Percentiles rank a stretch among this genome's conserved stretches.
Evolutionary conservation across 148 eudicot species (phyloP).

Genomic region (Bassia scoparia): DNA sequence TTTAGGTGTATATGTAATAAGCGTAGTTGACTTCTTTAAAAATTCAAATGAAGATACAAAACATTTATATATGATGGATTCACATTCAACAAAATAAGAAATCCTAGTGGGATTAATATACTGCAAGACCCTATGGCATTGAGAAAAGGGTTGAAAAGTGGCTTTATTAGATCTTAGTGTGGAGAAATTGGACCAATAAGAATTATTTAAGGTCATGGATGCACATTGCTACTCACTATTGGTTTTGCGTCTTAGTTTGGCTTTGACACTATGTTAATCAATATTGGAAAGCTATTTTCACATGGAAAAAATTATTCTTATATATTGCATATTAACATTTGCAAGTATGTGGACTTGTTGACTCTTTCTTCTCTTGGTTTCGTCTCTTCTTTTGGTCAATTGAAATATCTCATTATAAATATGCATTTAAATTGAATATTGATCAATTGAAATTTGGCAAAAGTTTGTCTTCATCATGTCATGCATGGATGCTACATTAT

Average conservation of each 20-base stretch:
- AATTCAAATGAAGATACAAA: no score
- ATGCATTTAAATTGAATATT: background rate
- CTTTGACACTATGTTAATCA: constrained; percentile 23
- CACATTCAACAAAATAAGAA: background rate
- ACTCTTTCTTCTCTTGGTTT: constrained; percentile 13
- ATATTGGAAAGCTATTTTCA: constrained; percentile 20
- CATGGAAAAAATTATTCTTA: constrained; percentile 12
- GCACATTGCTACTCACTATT: constrained; percentile 11
- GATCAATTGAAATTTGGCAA: background rate
- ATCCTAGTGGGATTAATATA: background rate
- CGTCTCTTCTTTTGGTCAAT: background rate
- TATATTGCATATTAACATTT: background rate
- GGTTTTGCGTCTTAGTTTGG: background rate
- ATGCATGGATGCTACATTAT: background rate
- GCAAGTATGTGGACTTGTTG: constrained; percentile 12
- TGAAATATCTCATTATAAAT: background rate
- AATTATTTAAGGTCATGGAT: constrained; percentile 24
- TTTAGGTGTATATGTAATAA: no score
- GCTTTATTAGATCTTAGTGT: background rate
- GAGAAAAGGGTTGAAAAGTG: constrained; percentile 17
- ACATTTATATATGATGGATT: background rate
- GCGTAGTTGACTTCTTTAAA: no score
- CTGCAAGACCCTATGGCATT: constrained; percentile 12
- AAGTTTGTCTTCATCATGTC: background rate
- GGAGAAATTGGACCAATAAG: background rate